Base-by-base conservation (phyloP, 495 filamentous ascomycete species). In the Aspergillus leporis region DNA sequence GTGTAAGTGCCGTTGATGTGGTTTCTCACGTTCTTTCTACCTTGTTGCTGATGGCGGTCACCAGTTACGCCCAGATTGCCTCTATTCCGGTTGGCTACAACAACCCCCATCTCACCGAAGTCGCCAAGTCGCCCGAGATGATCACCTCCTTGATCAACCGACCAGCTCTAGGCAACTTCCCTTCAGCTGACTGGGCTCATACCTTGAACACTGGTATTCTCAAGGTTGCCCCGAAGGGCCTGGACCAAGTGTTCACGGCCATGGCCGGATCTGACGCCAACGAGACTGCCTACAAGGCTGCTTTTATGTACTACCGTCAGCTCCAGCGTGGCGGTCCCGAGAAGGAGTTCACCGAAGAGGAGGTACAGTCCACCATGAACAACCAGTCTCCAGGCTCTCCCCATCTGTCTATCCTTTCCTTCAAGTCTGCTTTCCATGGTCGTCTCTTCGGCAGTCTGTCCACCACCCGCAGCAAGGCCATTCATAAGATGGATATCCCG, bases 281-380 rank as follows among this genome's bases (percentile, higher is more conserved):
- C 79, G 95, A 99, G 76, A 92, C 91, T n/a, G 95, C 95, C 51
- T 99, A 93, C 83, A 98, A 98, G 75, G 94, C 94, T 38, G 94
- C 94, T 55, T 98, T 98, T 81, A 98, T 98, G 88, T 98, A 90
- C 85, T 88, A 89, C 61, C 88, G 93, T 22, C 91, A 92, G 70
- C 83, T 87, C 45, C 86, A 97, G 76, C 90, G 94, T 62, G 94
- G 94, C 64, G 93, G 93, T 23, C 72, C 82, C 57, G 68, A 87
- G 48, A 89, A 90, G 30, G 91, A 93, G 61, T 98, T 98, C 78
- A 88, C 90, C 19, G 80, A 85, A 32, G 87, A 91, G 63, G 94
- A 98, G 73, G 79, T 93, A 61, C 66, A 76, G 21, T 86, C 85
- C 8, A 79, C 85, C 66, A 98, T 98, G 94, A 73, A 83, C 60